Conservation (phyloP, 1,284 basidiomycete species). For the Phellinidium pouzarii region DNA sequence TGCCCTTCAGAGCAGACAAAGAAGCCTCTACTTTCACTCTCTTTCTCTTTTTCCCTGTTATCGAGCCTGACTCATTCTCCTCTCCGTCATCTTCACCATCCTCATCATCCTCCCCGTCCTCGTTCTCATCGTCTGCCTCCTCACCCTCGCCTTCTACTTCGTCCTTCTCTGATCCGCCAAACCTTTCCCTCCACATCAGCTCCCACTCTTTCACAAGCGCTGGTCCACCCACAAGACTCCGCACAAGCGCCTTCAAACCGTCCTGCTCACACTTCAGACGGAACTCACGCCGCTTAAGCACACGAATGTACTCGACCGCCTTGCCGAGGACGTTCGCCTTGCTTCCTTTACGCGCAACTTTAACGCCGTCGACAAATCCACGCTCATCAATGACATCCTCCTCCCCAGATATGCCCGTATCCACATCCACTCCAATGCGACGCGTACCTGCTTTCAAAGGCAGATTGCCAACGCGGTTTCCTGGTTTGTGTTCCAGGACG, state of each 20-base stretch:
- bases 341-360: constrained; percentile 76
- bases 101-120: constrained; percentile 49
- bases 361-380: constrained; percentile 76
- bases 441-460: constrained; percentile 33
- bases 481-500: constrained; percentile 46
- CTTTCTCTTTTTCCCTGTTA: constrained; percentile 33
- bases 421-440: constrained; percentile 26
- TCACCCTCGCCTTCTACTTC: constrained; percentile 43
- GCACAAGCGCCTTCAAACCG: constrained; percentile 59
- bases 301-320: constrained; percentile 74
- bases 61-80: constrained; percentile 34
- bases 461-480: constrained; percentile 36
- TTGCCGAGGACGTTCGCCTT: constrained; percentile 81
- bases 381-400: constrained; percentile 61
- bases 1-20: constrained; percentile 21
- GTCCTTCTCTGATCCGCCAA: constrained; percentile 70
- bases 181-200: constrained; percentile 58
- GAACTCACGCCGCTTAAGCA: constrained; percentile 65
- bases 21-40: constrained; percentile 28
- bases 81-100: constrained; percentile 51
- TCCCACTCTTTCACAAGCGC: constrained; percentile 69
- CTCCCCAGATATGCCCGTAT: constrained; percentile 29
- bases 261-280: constrained; percentile 67
- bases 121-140: constrained; percentile 45
- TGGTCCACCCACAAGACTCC: constrained; percentile 64